Evolutionary conservation across 2,329 filamentous ascomycete genomes (phyloP).

Genomic region (Blumeria graminis): DNA sequence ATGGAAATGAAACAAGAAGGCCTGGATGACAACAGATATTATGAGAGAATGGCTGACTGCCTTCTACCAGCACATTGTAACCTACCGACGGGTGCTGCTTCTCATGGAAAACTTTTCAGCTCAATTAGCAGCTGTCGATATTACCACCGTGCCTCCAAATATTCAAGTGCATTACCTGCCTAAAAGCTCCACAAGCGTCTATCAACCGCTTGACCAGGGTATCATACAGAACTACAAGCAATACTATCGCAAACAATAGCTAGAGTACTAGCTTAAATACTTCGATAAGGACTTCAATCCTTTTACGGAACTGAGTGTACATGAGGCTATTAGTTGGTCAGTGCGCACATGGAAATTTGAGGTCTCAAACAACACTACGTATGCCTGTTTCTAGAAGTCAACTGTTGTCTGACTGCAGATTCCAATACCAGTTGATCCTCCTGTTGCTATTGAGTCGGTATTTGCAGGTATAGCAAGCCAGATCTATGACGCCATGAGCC

Average conservation of each 20-base stretch:
- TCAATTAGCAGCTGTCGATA: not conserved
- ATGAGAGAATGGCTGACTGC: conserved; percentile 1
- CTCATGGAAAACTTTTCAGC: conserved; percentile 2
- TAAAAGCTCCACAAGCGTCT: conserved; percentile 1
- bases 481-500: not conserved
- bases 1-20: conserved; percentile 2
- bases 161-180: conserved; percentile 1
- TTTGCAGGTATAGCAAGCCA: no score
- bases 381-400: not conserved
- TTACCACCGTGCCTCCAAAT: not conserved
- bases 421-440: no score
- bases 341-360: not conserved
- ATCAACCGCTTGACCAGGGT: conserved; percentile 1
- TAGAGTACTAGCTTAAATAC: not conserved
- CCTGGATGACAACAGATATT: conserved; percentile 1
- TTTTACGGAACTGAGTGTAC: no score
- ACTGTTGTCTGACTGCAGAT: not conserved
- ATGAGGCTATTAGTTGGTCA: not conserved
- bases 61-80: not conserved
- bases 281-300: no score
- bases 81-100: not conserved
- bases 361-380: not conserved
- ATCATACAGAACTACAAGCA: conserved; percentile 1
- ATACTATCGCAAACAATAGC: not conserved
- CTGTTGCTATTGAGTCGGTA: no score